phyloP scores from a whole-genome alignment of 2,329 filamentous ascomycete genomes.

The Talaromyces sp. region DNA sequence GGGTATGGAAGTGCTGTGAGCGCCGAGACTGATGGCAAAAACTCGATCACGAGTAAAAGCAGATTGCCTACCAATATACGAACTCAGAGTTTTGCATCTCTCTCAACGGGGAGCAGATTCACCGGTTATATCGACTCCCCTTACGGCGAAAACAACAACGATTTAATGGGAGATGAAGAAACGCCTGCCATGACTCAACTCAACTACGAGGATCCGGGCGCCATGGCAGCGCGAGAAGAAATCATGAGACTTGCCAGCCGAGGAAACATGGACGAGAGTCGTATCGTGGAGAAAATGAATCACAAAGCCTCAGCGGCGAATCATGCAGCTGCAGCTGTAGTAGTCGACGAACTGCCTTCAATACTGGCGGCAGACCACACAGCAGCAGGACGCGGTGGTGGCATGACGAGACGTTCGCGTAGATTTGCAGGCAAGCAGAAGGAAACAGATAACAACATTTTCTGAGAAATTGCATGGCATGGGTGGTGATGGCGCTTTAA shows the following conservation, averaged over 20 bases:
- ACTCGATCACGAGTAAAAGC: conserved; percentile 18
- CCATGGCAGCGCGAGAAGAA: conserved; percentile 52
- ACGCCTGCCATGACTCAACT: conserved; percentile 42
- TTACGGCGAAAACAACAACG: conserved; percentile 20
- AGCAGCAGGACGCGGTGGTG: background rate
- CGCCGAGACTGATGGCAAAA: conserved; percentile 15
- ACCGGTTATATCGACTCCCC: conserved; percentile 20
- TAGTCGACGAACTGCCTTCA: conserved; percentile 7
- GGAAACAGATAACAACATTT: conserved; percentile 1
- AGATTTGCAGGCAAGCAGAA: conserved; percentile 11
- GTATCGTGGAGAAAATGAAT: conserved; percentile 3
- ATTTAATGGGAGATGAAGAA: conserved; percentile 26
- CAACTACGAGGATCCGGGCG: conserved; percentile 47
- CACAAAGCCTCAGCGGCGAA: conserved; percentile 1
- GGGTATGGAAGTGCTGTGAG: conserved; percentile 33
- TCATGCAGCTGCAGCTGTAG: conserved; percentile 3
- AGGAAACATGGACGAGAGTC: conserved; percentile 22
- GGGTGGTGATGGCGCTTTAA: background rate
- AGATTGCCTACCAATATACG: conserved; percentile 18
- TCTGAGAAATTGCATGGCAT: background rate
- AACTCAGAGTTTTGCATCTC: conserved; percentile 26
- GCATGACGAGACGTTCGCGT: conserved; percentile 6
- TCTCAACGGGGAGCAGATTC: conserved; percentile 26
- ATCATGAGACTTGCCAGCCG: conserved; percentile 41
- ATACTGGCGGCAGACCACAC: background rate